Conservation (phyloP, 2,329 filamentous ascomycete species). For the Calonectria fujianensis region DNA sequence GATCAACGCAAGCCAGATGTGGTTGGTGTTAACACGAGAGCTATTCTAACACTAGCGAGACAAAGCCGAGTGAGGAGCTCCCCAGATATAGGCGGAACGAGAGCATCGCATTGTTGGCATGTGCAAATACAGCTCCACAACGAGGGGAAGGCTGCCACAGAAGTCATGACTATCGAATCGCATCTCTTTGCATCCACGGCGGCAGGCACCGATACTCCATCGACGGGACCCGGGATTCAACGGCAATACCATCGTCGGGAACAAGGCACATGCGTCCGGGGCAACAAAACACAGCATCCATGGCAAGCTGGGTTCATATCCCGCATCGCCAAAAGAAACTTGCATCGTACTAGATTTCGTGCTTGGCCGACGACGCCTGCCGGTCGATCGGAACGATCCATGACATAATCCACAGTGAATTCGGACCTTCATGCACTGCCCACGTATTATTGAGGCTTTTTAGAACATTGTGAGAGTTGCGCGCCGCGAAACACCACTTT, state of each 20-base stretch:
- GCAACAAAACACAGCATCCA: constrained; percentile 6
- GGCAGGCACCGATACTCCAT: constrained; percentile 28
- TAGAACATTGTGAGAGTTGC: constrained; percentile 28
- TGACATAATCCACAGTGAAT: constrained; percentile 22
- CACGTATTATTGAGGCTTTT: constrained; percentile 38
- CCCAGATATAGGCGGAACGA: background rate
- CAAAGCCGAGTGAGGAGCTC: background rate
- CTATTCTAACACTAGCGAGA: constrained; percentile 9
- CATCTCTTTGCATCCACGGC: constrained; percentile 23
- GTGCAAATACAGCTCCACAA: constrained; percentile 17
- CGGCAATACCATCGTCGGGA: constrained; percentile 24
- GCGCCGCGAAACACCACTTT: constrained; percentile 34
- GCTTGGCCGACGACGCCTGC: constrained; percentile 37
- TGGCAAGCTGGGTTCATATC: constrained; percentile 11
- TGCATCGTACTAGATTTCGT: constrained; percentile 6
- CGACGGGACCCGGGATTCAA: background rate
- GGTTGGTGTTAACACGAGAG: background rate
- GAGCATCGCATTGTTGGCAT: background rate
- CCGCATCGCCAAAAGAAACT: constrained; percentile 19
- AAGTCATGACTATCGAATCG: constrained; percentile 32
- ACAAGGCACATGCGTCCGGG: constrained; percentile 19
- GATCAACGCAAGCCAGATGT: background rate
- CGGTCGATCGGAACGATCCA: constrained; percentile 24
- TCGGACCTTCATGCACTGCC: constrained; percentile 34
- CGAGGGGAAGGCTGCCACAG: constrained; percentile 21